phyloP scores from a whole-genome alignment of 768 basidiomycete species.

The Fomitopsis pulvina region DNA sequence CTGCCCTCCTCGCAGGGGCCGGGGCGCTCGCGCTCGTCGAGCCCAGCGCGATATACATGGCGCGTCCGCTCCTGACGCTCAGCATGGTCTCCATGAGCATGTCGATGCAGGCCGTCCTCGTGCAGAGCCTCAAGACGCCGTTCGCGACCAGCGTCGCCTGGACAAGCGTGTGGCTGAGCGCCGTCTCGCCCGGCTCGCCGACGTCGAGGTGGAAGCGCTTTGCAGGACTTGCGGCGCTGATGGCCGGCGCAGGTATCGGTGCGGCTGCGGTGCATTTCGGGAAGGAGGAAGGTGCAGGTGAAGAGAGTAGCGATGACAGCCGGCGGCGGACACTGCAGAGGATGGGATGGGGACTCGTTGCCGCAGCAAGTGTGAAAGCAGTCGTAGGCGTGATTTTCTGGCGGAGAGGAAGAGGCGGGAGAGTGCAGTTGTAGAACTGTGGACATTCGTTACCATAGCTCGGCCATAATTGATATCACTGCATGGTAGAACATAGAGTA shows the following conservation, averaged over 20 bases:
- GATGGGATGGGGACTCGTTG: slow-evolving; percentile 1
- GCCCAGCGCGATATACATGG: background rate
- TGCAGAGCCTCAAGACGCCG: slow-evolving; percentile 1
- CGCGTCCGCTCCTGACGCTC: slow-evolving; percentile 1
- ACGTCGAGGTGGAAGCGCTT: background rate
- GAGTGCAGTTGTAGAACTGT: background rate
- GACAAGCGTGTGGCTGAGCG: slow-evolving; percentile 4
- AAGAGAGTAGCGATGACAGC: background rate
- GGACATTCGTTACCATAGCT: background rate
- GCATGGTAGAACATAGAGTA: background rate
- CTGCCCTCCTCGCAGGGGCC: slow-evolving; percentile 1
- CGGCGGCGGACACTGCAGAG: background rate
- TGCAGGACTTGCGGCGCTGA: background rate
- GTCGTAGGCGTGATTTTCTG: background rate
- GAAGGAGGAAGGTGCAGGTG: background rate
- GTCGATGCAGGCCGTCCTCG: slow-evolving; percentile 3
- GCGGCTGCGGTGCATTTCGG: background rate
- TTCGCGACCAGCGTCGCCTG: slow-evolving; percentile 4
- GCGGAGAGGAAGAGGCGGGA: background rate
- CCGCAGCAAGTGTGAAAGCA: background rate
- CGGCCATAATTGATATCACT: background rate
- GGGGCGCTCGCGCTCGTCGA: background rate
- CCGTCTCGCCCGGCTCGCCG: background rate
- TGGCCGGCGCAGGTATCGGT: slow-evolving; percentile 1
- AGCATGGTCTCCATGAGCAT: slow-evolving; percentile 2